Evolutionary conservation across 306 rosid species (phyloP), one percentile per base, ranked within the genome.

Genomic region (Urtica urens): DNA sequence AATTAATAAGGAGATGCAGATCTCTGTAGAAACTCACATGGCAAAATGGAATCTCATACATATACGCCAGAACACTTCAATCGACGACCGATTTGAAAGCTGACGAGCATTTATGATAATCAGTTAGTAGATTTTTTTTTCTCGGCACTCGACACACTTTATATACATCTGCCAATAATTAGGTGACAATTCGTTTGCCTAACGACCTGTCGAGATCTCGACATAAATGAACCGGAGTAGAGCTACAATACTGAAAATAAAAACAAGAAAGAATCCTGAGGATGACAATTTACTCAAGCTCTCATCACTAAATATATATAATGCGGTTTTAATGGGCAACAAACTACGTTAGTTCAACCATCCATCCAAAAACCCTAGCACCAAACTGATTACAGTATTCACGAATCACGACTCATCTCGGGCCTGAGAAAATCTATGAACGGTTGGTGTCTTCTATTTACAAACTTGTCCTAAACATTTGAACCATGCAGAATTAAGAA

Each of bases 401-500:
- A 19, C 41, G 58, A 53, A 43, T 38, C 34, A 44, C 51, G 30
- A 13, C 3, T 34, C 38, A 17, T 24, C n/a, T 35, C 46, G 14
- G 38, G 63, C 62, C 67, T 28, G 50, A 51, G 69, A 43, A 53
- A 37, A 60, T 52, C 49, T 61, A 58, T 45, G 59, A 29, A 50
- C 47, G 62, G 53, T 38, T 49, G 51, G n/a, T 13, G n/a, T 35
- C n/a, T 35, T 38, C 65, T 75, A 70, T 74, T 56, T 83, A 80
- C 96, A 87, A 71, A 67, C 70, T 71, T 42, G 72, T 58, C 11
- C 4, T 7, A 49, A 66, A 63, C 74, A 53, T 35, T 30, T 34
- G 75, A 59, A 51, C 71, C 64, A 69, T 37, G 73, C 72, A 60
- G 71, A 65, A 33, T 50, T 19, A 66, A 10, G 8, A 30, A 41